Base-by-base conservation (phyloP, 23 red algal genomes). In the Chondrus crispus region DNA sequence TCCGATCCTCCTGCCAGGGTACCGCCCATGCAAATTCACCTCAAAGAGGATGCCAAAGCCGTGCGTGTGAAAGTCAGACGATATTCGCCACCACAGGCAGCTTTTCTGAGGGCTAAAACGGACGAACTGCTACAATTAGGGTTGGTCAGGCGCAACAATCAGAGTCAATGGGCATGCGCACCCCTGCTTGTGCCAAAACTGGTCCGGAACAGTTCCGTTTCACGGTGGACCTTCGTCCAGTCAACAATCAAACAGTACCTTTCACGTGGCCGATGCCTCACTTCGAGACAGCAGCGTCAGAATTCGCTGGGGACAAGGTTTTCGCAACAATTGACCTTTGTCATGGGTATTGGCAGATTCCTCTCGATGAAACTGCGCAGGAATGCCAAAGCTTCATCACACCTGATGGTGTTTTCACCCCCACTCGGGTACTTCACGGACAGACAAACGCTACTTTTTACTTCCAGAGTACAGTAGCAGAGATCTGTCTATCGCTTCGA, bases 1-100 rank as follows among this genome's bases (percentile, higher is more conserved):
- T 12, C 33, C 68, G 55, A 86, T 13, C 82, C 82, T 86, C 82
- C 5, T 18, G 55, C 28, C 19, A 52, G 40, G 20, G 82, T 86
- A 20, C 55, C 55, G 37, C 57, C 82, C 20, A 66, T 70, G 82
- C n/a, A 66, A 46, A 86, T 71, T 14, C 10, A 69, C 24, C 28
- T 71, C 9, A 52, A 66, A 69, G 4, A n/a, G 26, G 58, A 19
- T 64, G 58, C 14, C 35, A 4, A 64, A 32, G 24, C 14, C 58
- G 26, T 64, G 24, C 58, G 58, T 30, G 5, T 32, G 24, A 64
- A 64, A 5, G 24, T 32, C 7, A 64, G 58, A 32, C 26, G 44
- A 14, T 77, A 77, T 20, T 77, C 71, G 32, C 28, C 37, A 26
- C 9, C 32, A 16, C 38, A 77, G 38, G 9, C 26, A 37, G 9